Base-by-base conservation (phyloP, 1,284 basidiomycete species). In the Ceratobasidium sp. region DNA sequence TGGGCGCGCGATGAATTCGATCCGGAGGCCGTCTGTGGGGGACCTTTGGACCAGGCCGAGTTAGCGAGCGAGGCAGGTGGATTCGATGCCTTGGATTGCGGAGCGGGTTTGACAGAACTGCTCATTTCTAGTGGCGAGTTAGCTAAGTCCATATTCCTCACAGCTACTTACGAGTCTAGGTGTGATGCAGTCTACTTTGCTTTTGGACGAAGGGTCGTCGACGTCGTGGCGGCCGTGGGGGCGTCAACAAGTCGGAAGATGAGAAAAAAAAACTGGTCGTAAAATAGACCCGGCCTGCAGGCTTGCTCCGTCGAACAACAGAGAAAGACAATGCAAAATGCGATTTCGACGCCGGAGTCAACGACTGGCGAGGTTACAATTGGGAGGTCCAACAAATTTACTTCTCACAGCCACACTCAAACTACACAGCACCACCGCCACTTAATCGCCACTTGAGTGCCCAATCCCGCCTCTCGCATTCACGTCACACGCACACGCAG, bases 101-200 rank as follows among this genome's bases (percentile, higher is more conserved):
- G 36, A n/a, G 56, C 50, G 67, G 54, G 67, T 50, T 60, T 71
- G 19, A 33, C 56, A 71, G 67, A 59, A 60, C 56, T 71, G 45
- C 56, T 71, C 67, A 71, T 71, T 48, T 71, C 53, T 57, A 36
- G 17, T 22, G 17, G 9, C 19, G 33, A 8, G 59, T 60, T 60
- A 60, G 59, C 59, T 22, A 5, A 15, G 36, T 22, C 6, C 33
- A 45, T 15, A 22, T 17, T 17, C 33, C 36, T 4, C 4, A 41
- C 15, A 44, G 36, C 59, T 6, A 51, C 64, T 66, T 22, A 66
- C 64, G 64, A 66, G 50, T 53, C 36, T 60, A 51, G 48, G 36
- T 41, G 36, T 51, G 48, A 6, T 4, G 59, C 59, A 60, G 44
- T 60, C 59, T 29, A 60, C 3, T 60, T n/a, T 57, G 59, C 59